Base-by-base conservation (phyloP, 1,284 basidiomycete species). In the Athelia psychrophila region DNA sequence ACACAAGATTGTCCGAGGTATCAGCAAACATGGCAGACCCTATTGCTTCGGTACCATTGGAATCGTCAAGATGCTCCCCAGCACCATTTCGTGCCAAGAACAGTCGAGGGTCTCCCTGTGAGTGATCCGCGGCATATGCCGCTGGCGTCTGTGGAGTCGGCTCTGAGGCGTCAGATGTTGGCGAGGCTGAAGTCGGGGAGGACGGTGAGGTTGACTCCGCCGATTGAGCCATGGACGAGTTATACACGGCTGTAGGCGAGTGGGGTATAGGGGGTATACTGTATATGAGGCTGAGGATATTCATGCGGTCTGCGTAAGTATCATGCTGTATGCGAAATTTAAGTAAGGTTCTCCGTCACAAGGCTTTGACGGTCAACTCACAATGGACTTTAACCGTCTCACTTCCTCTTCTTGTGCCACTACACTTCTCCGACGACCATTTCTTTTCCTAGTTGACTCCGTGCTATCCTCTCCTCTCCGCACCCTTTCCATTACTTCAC, bases 301-400 rank as follows among this genome's bases (percentile, higher is more conserved):
- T 88, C 89, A 92, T 92, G 54, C 89, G 82, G 69, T 92, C 89
- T 52, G 88, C 88, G 65, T 92, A 92, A 9, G 90, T 92, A 68
- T 93, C 90, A 64, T 92, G 90, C 90, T 92, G 63, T 16, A 57
- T 45, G 44, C 51, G 44, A 48, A 38, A 44, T 36, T 32, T 22
- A 44, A 47, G 50, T 60, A 49, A 56, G 58, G 36, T 18, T 38
- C 24, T 38, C 24, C 20, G 44, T 54, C 23, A 51, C 47, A 30
- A 49, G 51, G 54, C 54, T 38, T 48, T 53, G 33, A 47, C 47
- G 42, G n/a, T 22, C 19, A 9, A 82, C 89, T 75, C 68, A 91
- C 89, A 60, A 92, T 92, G 57, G 85, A 86, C 69, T 88, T 89
- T 53, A 93, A 71, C 56, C 90, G 75, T 59, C 81, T 77, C 48